Percentiles rank a stretch among this genome's conserved stretches.
Conservation (phyloP, 768 basidiomycete genomes). For the Rhodotorula babjevae region DNA sequence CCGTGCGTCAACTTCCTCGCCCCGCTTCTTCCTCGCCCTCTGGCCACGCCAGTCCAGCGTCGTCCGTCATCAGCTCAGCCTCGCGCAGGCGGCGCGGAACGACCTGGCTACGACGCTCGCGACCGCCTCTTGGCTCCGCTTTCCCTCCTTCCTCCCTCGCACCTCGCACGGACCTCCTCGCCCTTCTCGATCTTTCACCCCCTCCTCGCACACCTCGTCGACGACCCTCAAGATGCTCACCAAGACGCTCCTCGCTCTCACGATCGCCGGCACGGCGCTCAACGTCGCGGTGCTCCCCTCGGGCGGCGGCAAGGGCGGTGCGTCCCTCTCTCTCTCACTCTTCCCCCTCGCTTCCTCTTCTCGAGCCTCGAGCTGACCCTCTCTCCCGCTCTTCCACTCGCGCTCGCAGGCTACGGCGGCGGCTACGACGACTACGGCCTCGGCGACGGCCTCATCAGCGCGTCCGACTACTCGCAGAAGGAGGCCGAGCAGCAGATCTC, state of each 20-base stretch:
- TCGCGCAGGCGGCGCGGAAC: no score
- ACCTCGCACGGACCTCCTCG: no score
- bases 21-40: no score
- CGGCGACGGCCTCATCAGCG: background rate
- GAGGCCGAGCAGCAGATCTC: background rate
- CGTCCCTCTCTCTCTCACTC: background rate
- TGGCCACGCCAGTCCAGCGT: no score
- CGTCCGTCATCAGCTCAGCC: no score
- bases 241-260: background rate
- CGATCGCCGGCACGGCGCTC: background rate
- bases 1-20: no score
- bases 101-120: no score
- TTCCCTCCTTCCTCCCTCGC: no score
- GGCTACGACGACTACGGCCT: background rate
- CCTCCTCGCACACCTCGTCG: background rate
- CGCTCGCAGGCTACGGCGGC: background rate
- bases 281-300: background rate
- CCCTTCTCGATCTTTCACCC: no score
- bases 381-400: background rate
- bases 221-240: background rate
- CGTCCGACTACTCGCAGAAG: background rate
- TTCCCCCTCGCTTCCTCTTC: no score
- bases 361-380: background rate
- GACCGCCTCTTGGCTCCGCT: no score
- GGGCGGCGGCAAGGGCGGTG: background rate